Conservation (phyloP, 2,329 filamentous ascomycete species). For the Colletotrichum destructivum region DNA sequence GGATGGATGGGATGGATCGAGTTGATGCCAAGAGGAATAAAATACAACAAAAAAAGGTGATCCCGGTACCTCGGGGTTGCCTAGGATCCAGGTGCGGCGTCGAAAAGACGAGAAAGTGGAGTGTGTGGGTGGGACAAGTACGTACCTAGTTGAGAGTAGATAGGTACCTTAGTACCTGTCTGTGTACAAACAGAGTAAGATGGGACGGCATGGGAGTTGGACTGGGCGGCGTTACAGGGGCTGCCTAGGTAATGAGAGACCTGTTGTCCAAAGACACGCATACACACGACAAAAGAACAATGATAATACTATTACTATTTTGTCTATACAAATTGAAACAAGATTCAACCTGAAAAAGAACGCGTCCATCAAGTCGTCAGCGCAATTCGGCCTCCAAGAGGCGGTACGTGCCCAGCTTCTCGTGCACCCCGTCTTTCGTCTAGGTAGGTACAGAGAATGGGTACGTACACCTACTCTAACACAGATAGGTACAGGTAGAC, state of each 20-base stretch:
- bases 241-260: neutral
- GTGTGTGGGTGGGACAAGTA: neutral
- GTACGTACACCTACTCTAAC: neutral
- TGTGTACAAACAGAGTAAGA: neutral
- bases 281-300: too few relatives aligned
- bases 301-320: too few relatives aligned
- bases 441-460: too few relatives aligned
- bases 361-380: neutral
- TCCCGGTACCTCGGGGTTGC: constrained; percentile 34
- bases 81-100: constrained; percentile 10
- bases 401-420: too few relatives aligned
- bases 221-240: neutral
- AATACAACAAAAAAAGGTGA: constrained; percentile 10
- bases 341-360: neutral
- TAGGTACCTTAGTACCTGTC: neutral
- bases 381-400: too few relatives aligned
- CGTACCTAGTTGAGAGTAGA: neutral
- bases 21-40: constrained; percentile 22
- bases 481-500: neutral
- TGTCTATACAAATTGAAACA: neutral
- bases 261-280: neutral
- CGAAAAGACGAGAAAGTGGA: neutral
- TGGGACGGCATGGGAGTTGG: constrained; percentile 24
- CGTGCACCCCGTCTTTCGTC: too few relatives aligned
- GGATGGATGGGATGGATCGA: constrained; percentile 6